Evolutionary conservation across 2,329 filamentous ascomycete species (phyloP).

Genomic region (Parastagonospora nodorum): DNA sequence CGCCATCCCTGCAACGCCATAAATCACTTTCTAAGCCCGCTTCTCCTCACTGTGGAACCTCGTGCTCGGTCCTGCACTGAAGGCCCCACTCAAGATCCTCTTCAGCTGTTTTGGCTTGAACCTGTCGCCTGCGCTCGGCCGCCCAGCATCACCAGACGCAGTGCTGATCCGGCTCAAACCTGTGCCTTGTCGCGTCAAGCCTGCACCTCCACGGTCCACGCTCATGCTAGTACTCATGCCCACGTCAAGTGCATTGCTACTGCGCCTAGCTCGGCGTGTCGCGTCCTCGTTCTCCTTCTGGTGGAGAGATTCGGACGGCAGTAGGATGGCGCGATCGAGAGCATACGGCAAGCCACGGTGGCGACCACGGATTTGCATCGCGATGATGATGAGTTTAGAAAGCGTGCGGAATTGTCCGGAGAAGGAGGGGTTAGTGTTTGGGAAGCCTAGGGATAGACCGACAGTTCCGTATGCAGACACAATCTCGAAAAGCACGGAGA

Average conservation of each 20-base stretch:
- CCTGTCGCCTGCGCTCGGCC: conserved; percentile 8
- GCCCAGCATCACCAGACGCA: conserved; percentile 10
- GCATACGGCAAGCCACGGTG: conserved; percentile 70
- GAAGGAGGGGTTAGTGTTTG: conserved; percentile 76
- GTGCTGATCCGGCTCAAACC: conserved; percentile 23
- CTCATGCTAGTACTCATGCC: neutral
- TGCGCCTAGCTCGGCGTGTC: conserved; percentile 45
- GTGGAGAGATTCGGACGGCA: conserved; percentile 69
- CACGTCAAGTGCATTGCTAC: conserved; percentile 28
- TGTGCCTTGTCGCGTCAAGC: conserved; percentile 19
- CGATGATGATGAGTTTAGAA: conserved; percentile 68
- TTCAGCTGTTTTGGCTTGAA: conserved; percentile 23
- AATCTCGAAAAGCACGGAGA: conserved; percentile 51
- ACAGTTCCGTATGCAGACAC: conserved; percentile 74
- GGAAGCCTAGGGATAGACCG: conserved; percentile 84
- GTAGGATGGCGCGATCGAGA: conserved; percentile 70
- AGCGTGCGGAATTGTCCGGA: conserved; percentile 78
- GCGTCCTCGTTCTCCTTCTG: conserved; percentile 63
- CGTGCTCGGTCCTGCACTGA: conserved; percentile 25
- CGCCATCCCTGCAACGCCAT: no score
- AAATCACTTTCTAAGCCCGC: neutral
- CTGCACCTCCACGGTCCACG: neutral
- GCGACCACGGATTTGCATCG: conserved; percentile 69
- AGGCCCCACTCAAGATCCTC: conserved; percentile 27
- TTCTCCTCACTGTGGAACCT: conserved; percentile 13